Conservation (phyloP, 2,329 filamentous ascomycete genomes). For the Aspergillus brunneoviolaceus region DNA sequence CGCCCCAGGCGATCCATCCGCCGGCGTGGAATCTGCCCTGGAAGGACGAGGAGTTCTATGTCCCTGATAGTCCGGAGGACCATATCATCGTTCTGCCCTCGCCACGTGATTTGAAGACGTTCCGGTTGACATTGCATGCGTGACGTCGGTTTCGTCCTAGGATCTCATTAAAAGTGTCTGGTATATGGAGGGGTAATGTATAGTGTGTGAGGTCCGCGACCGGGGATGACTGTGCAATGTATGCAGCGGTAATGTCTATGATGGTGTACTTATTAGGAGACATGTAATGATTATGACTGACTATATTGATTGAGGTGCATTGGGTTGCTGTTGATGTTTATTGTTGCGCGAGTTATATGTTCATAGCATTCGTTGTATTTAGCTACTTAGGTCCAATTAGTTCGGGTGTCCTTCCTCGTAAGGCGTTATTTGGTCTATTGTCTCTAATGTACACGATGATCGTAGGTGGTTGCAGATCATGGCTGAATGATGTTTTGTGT, state of each 20-base stretch:
- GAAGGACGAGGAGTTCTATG: neutral
- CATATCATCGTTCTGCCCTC: constrained; percentile 5
- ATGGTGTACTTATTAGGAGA: neutral
- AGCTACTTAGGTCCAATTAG: too few relatives aligned
- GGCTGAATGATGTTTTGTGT: too few relatives aligned
- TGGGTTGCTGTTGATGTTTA: too few relatives aligned
- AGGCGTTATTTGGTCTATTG: too few relatives aligned
- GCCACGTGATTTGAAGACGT: constrained; percentile 3
- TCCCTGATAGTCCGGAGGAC: constrained; percentile 1
- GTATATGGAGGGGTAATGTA: neutral
- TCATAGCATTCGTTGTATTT: too few relatives aligned
- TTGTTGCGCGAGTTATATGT: too few relatives aligned
- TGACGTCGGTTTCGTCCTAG: neutral
- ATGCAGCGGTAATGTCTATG: neutral
- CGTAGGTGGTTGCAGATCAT: too few relatives aligned
- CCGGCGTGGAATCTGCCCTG: neutral
- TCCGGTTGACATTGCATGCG: neutral
- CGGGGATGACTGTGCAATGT: neutral
- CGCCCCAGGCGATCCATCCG: neutral
- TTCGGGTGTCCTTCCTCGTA: too few relatives aligned
- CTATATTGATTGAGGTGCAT: neutral
- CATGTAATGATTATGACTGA: neutral
- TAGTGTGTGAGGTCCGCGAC: neutral
- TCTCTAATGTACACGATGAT: too few relatives aligned
- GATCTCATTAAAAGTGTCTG: rapidly evolving